Base-by-base conservation (phyloP, 768 basidiomycete species). In the Candolleomyces aberdarensis region DNA sequence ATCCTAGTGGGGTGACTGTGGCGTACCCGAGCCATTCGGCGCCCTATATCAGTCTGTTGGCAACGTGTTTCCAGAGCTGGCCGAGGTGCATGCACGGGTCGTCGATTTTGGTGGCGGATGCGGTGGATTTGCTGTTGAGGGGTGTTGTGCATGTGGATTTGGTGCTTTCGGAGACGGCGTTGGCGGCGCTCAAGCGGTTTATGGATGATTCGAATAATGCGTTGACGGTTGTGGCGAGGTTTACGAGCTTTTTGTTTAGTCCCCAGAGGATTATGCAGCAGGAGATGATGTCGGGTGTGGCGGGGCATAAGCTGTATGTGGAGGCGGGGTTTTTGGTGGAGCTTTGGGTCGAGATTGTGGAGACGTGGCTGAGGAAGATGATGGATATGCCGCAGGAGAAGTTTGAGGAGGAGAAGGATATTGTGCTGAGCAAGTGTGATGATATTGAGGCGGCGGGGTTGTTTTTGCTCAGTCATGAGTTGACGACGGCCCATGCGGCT, bases 71-170 rank as follows among this genome's bases (percentile, higher is more conserved):
- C 71, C 87, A 89, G 62, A 83, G 91, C 5, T 90, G 94, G 86
- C 95, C 95, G 0, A 85, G 95, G 3, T 90, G 86, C 66, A 77
- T 94, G 47, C 84, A 87, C 67, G 26, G 26, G 26, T 73, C 80
- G 2, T 77, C 81, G 4, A 76, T 84, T 36, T 66, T 83, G 47
- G 71, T 89, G 52, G 69, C 78, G 11, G 87, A 89, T 47, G 83
- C 86, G 0, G 79, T 93, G 55, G 89, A 93, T 64, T 86, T 93
- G 79, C 82, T 96, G 26, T 77, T 95, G 50, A 83, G 86, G 39
- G 91, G 90, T 1, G 83, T 92, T n/a, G 80, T 92, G 26, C 95
- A 96, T 64, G 85, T 94, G 32, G 93, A 97, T 63, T 90, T 92
- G 1, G 66, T 75, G 2, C 78, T 96, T 1, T 83, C 82, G 41